Evolutionary conservation across 352 stramenopile species (phyloP), one percentile per base, ranked within the genome.

Genomic region (Nothophytophthora sp.): DNA sequence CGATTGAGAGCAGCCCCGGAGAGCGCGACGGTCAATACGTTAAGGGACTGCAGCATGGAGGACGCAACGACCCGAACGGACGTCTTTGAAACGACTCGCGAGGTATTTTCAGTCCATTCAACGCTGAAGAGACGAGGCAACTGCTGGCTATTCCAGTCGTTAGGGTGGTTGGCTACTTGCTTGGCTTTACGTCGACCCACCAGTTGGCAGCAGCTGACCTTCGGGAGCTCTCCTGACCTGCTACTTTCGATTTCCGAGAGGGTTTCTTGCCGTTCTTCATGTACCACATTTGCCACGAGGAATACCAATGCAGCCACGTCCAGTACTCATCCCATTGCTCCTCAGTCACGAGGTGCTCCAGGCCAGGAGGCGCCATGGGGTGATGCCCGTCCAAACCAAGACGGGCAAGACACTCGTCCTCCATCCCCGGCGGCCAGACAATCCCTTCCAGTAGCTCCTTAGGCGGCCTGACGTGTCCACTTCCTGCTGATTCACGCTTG

Each of bases 251-350:
- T 7, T 42, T 57, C 13, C 33, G 36, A 15, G 64, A 64, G 30
- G 37, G 38, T 25, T 63, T 55, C 48, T 76, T 75, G 35, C 36
- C 54, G 20, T 76, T 69, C 28, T 78, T 67, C 45, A 85, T 45
- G 36, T 85, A 85, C 71, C 74, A 85, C 27, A 87, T 50, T 25
- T 87, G 76, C 76, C 76, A 85, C 25, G 68, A 80, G 0, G 76
- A 85, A 45, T 85, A 87, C 76, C 76, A 88, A 34, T 85, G 73
- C 36, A 88, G 44, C 73, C 76, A 88, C 18, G 57, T 76, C 73
- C 76, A 87, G 50, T 87, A 87, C 16, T 87, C 73, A 0, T 59
- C 38, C 60, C 73, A 63, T 36, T 88, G 68, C 22, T 76, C 49
- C 15, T 85, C 63, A 5, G 70, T 80, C 32, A 85, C 74, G 5